Evolutionary conservation across 257 asterid genomes (phyloP), one percentile per base, ranked within the genome.

Genomic region (Solanum rostratum): DNA sequence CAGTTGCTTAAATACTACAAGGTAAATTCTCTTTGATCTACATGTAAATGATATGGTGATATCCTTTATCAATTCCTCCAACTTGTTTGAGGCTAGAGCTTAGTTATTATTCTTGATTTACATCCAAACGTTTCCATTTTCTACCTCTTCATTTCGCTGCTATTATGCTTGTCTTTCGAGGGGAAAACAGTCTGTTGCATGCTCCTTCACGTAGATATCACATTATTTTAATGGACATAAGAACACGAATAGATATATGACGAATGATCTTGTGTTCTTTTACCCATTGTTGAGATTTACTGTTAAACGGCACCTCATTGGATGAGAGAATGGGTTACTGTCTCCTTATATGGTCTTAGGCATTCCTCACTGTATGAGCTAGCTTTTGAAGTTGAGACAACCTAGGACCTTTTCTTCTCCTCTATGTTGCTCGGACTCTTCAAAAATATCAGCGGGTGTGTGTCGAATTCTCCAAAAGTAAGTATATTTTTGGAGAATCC

Each of bases 1-100:
- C 98, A 95, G 91, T 30, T 97, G 88, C 97, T 91, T 29, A 97
- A 94, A 86, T 88, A 91, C 91, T 97, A 97, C 94, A 93, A 95
- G 98, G 99, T 97, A 82, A 20, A 49, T 83, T 66, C 82, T 50
- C 63, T 27, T 27, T 76, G 9, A 49, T 49, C 46, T 3, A n/a
- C 29, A 4, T 15, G 78, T 69, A 5, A 69, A 18, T 69, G 52
- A 18, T 37, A 33, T 16, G 22, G 16, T 2, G 59, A 45, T 39
- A 6, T 71, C 54, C 11, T 39, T 41, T 63, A 62, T 62, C 39
- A 12, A 62, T 10, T 24, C 13, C 70, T 29, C n/a, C n/a, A 65
- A 14, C 43, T 65, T 65, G 43, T 65, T 29, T 4, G 73, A 13
- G 43, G 29, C n/a, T 65, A 29, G 15, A 65, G n/a, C 41, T 6